Evolutionary conservation across 1,139 yeast genomes (phyloP).

Genomic region (Blastobotrys malaysiensis): DNA sequence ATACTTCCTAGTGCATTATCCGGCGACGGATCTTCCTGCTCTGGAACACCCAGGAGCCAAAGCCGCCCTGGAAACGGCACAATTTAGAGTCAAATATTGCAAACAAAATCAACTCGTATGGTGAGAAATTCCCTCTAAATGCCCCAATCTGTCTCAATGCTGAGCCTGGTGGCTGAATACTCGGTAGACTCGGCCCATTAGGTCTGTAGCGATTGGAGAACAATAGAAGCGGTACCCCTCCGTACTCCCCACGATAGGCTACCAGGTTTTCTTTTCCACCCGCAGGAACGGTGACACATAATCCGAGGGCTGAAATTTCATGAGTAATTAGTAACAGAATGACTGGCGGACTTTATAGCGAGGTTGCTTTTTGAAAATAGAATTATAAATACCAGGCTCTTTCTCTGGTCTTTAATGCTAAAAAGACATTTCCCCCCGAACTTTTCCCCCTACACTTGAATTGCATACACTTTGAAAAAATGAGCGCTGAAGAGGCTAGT

Average conservation of each 20-base stretch:
- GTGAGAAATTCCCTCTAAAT: too few species aligned
- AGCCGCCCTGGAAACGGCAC: too few species aligned
- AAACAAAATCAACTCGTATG: too few species aligned
- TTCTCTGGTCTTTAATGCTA: neutral
- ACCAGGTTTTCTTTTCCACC: neutral
- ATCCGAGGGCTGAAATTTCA: neutral
- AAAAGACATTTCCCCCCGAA: neutral
- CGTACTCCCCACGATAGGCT: neutral
- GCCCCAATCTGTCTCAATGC: too few species aligned
- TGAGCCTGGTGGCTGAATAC: too few species aligned
- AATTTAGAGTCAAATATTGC: too few species aligned
- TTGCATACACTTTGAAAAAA: neutral
- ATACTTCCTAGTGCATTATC: neutral
- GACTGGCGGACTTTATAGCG: neutral
- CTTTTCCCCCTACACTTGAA: neutral
- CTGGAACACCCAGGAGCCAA: neutral
- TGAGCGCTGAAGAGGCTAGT: conserved; percentile 9
- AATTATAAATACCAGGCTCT: neutral
- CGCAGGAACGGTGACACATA: conserved; percentile 1
- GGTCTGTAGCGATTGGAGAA: too few species aligned
- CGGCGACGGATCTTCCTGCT: neutral
- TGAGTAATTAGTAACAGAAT: conserved; percentile 3
- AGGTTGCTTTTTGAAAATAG: neutral
- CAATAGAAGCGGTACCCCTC: neutral
- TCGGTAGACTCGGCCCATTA: too few species aligned